Base-by-base conservation (phyloP, 305 asterid genomes). In the Striga hermonthica region DNA sequence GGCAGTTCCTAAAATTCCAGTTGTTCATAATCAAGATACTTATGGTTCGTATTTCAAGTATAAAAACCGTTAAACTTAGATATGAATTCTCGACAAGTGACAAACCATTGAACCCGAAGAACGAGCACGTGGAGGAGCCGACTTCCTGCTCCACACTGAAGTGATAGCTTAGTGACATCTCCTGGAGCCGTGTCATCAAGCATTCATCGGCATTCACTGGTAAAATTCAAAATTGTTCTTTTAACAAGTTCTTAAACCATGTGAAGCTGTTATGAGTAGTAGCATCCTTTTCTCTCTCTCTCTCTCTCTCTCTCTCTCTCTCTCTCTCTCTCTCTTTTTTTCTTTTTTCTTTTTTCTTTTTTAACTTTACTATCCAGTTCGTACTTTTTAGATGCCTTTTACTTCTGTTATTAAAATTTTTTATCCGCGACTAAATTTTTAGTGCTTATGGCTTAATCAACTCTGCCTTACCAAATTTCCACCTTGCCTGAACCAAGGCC, bases 91-190 rank as follows among this genome's bases (percentile, higher is more conserved):
- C 59, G 52, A 16, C 70, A 49, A 22, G 31, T 22, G 31, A 22
- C 31, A 22, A 22, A 81, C 86, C 86, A 39, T 81, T 78, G 71
- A 81, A 81, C 61, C 86, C 83, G 8, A 81, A 81, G 66, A 81
- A 81, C n/a, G 83, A 77, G 79, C 79, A 75, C 16, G 86, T 81
- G 39, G 83, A 72, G 50, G 86, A 81, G 64, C 86, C 86, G 11
- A 81, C 86, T 76, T 81, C 81, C 72, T 81, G 86, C 69, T 81
- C 86, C 63, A 81, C 83, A 9, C 75, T 74, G 70, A 81, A 81
- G 72, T 81, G 86, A 53, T 81, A 81, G 72, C 74, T 75, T 61
- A 81, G 50, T 5, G 86, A 81, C 86, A 81, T 81, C 62, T 78
- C 86, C 72, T 81, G 86, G 76, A 81, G 79, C 48, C 86, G 75